A percentile compares a stretch with the other conserved stretches of the same genome.
Conservation (phyloP, 1,284 basidiomycete genomes). For the Microbotryum lychnidis-dioicae region DNA sequence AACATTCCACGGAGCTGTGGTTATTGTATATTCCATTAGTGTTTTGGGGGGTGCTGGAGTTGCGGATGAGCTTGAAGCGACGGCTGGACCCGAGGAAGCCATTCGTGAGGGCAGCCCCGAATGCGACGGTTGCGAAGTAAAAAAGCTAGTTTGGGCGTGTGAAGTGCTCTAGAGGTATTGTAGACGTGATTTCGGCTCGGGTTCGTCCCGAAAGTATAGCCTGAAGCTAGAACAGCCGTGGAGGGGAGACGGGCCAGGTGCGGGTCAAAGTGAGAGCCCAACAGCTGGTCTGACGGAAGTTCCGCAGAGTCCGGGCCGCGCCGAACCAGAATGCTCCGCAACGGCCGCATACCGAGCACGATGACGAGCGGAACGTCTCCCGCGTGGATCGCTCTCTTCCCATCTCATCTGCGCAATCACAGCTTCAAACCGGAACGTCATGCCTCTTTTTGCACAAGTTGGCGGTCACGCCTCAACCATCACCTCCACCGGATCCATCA, state of each 20-base stretch:
- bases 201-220: too few relatives aligned
- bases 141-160: too few relatives aligned
- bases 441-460: conserved; percentile 58
- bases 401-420: not conserved
- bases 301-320: too few relatives aligned
- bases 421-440: not conserved
- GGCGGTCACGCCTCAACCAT: conserved; percentile 74
- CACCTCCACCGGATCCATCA: conserved; percentile 58
- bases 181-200: too few relatives aligned
- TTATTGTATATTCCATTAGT: conserved; percentile 23
- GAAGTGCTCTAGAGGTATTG: too few relatives aligned
- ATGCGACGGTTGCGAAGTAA: too few relatives aligned
- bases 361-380: too few relatives aligned
- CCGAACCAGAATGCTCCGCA: too few relatives aligned
- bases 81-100: not conserved
- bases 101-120: not conserved
- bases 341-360: too few relatives aligned
- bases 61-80: not conserved
- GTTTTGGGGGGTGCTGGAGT: not conserved
- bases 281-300: not conserved
- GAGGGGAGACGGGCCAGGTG: not conserved
- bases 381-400: too few relatives aligned
- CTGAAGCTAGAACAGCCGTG: too few relatives aligned
- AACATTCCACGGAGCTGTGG: conserved; percentile 21
- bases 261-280: not conserved